A percentile compares a stretch with the other conserved stretches of the same genome.
phyloP scores from a whole-genome alignment of 768 basidiomycete species.

The Pisolithus tinctorius region DNA sequence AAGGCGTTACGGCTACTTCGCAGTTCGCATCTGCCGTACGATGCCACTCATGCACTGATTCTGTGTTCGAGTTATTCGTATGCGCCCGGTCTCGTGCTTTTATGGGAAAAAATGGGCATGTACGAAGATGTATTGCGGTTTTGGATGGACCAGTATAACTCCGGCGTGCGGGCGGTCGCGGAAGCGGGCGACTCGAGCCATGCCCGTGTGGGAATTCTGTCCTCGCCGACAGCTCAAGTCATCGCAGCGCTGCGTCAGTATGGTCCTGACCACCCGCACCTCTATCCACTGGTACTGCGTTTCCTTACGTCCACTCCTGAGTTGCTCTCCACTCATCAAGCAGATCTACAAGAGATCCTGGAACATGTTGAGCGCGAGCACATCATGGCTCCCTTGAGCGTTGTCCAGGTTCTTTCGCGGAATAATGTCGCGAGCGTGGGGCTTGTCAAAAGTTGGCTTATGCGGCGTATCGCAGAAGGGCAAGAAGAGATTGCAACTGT shows the following conservation, averaged over 20 bases:
- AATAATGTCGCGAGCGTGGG: slow-evolving; percentile 91
- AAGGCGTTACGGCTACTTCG: slow-evolving; percentile 73
- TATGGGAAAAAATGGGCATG: slow-evolving; percentile 95
- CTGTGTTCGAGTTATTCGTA: slow-evolving; percentile 83
- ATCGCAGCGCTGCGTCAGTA: slow-evolving; percentile 70
- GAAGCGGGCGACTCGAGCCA: slow-evolving; percentile 8
- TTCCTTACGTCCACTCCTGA: slow-evolving; percentile 82
- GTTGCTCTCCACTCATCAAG: slow-evolving; percentile 61
- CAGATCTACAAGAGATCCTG: slow-evolving; percentile 65
- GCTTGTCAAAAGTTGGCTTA: slow-evolving; percentile 86
- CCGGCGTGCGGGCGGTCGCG: slow-evolving; percentile 10
- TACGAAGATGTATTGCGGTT: slow-evolving; percentile 91
- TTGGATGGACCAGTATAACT: slow-evolving; percentile 71
- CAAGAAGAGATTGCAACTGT: slow-evolving; percentile 77
- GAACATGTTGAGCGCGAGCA: slow-evolving; percentile 72
- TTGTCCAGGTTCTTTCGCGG: slow-evolving; percentile 82
- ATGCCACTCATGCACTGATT: slow-evolving; percentile 89
- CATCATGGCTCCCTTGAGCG: slow-evolving; percentile 84
- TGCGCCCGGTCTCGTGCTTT: slow-evolving; percentile 75
- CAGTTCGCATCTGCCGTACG: slow-evolving; percentile 63
- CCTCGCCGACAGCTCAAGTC: slow-evolving; percentile 40
- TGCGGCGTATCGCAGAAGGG: slow-evolving; percentile 67
- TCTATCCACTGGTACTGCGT: slow-evolving; percentile 84
- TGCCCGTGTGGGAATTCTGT: slow-evolving; percentile 14
- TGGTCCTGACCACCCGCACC: slow-evolving; percentile 60